phyloP scores from a whole-genome alignment of 176 grass and related monocot species.

The Puccinellia tenuiflora region DNA sequence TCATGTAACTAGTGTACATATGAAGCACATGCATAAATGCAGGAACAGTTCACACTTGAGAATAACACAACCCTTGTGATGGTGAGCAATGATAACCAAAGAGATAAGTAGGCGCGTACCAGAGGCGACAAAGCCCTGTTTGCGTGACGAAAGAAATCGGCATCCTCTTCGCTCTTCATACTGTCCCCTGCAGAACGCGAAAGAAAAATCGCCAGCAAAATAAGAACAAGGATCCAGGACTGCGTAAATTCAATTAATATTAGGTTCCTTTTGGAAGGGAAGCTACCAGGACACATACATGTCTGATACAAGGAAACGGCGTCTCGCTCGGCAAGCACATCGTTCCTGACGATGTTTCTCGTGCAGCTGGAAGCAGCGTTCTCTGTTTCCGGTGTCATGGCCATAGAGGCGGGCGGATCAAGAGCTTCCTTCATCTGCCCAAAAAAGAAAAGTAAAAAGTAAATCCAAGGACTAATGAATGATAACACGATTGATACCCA shows the following conservation, averaged over 20 bases:
- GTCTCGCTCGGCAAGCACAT: not conserved
- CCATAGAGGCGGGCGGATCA: not conserved
- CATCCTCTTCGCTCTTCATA: conserved; percentile 10
- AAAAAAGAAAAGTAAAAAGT: not conserved
- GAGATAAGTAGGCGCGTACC: not conserved
- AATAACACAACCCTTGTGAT: not conserved
- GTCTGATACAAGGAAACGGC: not conserved
- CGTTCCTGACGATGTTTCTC: not conserved
- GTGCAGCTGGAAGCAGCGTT: not conserved
- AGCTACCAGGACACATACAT: not conserved
- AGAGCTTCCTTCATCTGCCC: conserved; percentile 43
- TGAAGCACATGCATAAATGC: not conserved
- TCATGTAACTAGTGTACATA: not conserved
- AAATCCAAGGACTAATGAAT: not conserved
- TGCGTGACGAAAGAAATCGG: not conserved
- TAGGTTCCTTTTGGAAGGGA: not conserved
- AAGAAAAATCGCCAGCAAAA: not conserved
- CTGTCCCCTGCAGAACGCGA: conserved; percentile 22
- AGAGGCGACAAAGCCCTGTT: not conserved
- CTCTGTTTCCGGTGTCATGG: not conserved
- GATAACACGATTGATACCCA: not conserved
- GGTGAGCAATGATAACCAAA: not conserved
- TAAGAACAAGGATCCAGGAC: not conserved
- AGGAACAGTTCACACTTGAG: not conserved
- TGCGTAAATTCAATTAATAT: not conserved